Percentiles rank a stretch among this genome's conserved stretches.
Conservation (phyloP, 345 rosid species). For the Brassica rapa region DNA sequence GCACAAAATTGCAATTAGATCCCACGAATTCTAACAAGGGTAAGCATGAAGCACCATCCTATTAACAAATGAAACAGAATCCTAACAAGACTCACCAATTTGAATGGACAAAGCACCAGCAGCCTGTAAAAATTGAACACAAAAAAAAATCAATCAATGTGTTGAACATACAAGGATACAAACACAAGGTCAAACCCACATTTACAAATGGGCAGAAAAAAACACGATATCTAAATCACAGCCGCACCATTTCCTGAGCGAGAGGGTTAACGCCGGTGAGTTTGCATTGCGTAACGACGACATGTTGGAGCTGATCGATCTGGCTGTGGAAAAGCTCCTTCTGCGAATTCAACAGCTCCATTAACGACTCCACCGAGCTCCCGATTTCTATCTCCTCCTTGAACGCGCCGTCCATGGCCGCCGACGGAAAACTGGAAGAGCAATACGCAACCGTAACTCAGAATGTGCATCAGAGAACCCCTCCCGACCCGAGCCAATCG, state of each 20-base stretch:
- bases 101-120: conserved; percentile 92
- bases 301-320: conserved; percentile 77
- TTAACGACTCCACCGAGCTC: conserved; percentile 65
- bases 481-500: conserved; percentile 18
- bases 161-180: conserved; percentile 5
- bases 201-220: not conserved
- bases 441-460: conserved; percentile 33
- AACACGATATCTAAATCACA: not conserved
- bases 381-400: conserved; percentile 62
- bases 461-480: conserved; percentile 40
- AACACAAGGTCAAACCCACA: not conserved
- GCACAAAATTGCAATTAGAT: conserved; percentile 15
- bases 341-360: conserved; percentile 64
- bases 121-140: conserved; percentile 54
- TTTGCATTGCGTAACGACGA: conserved; percentile 84
- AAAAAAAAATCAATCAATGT: conserved; percentile 7
- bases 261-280: conserved; percentile 99
- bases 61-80: not conserved
- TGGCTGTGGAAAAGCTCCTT: conserved; percentile 75
- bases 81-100: conserved; percentile 67
- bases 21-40: conserved; percentile 11
- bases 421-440: conserved; percentile 39
- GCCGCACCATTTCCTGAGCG: conserved; percentile 90
- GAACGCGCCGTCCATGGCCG: conserved; percentile 56
- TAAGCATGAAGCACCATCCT: too few relatives aligned